Percentiles rank a stretch among this genome's conserved stretches.
phyloP scores from a whole-genome alignment of 306 rosid genomes.

The Acmispon strigosus region DNA sequence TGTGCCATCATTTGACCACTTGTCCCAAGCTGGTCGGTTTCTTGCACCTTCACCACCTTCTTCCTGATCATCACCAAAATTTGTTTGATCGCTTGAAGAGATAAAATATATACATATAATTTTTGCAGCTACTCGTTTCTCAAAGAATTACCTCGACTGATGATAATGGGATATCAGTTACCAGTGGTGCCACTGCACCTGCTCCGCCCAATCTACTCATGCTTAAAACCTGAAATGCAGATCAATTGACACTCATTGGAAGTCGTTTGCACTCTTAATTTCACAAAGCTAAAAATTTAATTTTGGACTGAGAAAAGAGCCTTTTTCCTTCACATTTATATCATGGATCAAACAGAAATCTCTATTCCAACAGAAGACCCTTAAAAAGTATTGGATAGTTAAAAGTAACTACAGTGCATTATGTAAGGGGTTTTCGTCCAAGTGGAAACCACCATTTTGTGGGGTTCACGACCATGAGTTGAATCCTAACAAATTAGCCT shows the following conservation, averaged over 20 bases:
- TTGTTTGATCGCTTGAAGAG: not conserved
- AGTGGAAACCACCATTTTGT: slow-evolving; percentile 13
- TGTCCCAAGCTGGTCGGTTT: slow-evolving; percentile 91
- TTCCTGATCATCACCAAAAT: slow-evolving; percentile 42
- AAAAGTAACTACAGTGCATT: not conserved
- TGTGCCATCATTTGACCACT: slow-evolving; percentile 90
- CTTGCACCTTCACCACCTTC: slow-evolving; percentile 79
- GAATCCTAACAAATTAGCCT: slow-evolving; percentile 12
- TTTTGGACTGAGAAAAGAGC: not conserved
- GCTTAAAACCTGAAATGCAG: slow-evolving; percentile 84
- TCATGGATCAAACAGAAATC: not conserved
- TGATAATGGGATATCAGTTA: slow-evolving; percentile 87
- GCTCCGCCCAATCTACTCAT: slow-evolving; percentile 99
- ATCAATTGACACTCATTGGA: not conserved
- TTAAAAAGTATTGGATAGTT: not conserved
- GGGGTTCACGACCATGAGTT: slow-evolving; percentile 2
- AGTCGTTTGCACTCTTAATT: not conserved
- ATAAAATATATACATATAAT: not conserved
- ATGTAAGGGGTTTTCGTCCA: not conserved
- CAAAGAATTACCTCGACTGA: slow-evolving; percentile 73
- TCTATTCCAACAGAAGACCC: not conserved
- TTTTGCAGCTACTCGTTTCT: not conserved
- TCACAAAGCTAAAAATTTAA: not conserved
- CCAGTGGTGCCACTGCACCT: slow-evolving; percentile 98
- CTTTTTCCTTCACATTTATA: not conserved